Base-by-base conservation (phyloP, 768 basidiomycete species). In the Mycena rebaudengoi region DNA sequence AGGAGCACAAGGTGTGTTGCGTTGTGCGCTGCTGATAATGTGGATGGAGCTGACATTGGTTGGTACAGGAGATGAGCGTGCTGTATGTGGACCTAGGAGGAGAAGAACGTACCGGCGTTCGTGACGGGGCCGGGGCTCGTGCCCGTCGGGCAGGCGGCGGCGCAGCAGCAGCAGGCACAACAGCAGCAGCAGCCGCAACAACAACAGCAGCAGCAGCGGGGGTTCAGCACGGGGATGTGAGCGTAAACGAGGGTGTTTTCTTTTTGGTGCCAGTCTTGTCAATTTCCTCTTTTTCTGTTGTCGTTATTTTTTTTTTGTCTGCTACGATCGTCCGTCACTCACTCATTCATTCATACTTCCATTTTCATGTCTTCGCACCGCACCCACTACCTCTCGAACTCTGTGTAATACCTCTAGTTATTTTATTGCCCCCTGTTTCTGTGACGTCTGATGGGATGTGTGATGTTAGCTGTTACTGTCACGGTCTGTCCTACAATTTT, bases 1-100 rank as follows among this genome's bases (percentile, higher is more conserved):
- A 92, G 78, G 87, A 89, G 70, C 83, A 90, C 72, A 91, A 90
- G 77, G 88, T 91, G 72, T 88, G 91, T 85, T 88, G 86, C 16
- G 91, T 92, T 48, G 8, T 62, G 56, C n/a, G 61, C 61, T n/a
- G n/a, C n/a, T n/a, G n/a, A n/a, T n/a, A n/a, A n/a, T n/a, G n/a
- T n/a, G n/a, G n/a, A n/a, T n/a, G 12, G 61, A 62, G 48, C 61
- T 62, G 46, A 54, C n/a, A n/a, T n/a, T n/a, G n/a, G n/a, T n/a
- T n/a, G n/a, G n/a, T n/a, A n/a, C n/a, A 62, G 61, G 61, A 62
- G n/a, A n/a, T n/a, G n/a, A n/a, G n/a, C n/a, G n/a, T n/a, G n/a
- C 78, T 90, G 64, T 92, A 91, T 69, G 75, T 85, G 55, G 91
- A 92, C 72, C 78, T 92, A n/a, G 70, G 90, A 91, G 77, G 91